Percentiles rank a stretch among this genome's conserved stretches.
These are phyloP conservation scores for Russula emetica DNA, from an alignment of 768 basidiomycete species.

Conservation along the genomic window DNA sequence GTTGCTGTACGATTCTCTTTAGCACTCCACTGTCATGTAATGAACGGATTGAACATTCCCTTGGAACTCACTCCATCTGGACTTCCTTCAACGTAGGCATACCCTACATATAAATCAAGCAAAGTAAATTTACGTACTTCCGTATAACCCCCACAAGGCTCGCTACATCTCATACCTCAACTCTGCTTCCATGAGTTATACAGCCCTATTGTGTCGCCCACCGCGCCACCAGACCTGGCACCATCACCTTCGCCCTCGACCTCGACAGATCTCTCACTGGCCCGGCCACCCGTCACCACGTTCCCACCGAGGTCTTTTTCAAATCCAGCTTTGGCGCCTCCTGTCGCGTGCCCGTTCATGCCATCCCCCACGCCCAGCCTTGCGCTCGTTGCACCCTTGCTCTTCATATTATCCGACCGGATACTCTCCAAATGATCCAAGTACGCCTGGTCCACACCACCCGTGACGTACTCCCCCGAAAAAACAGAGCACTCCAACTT, in stretches of 20 bases:
- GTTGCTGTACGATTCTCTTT: too few relatives aligned
- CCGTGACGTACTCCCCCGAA: conserved; percentile 94
- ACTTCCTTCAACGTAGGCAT: not conserved
- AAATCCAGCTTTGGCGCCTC: conserved; percentile 2
- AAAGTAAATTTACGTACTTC: not conserved
- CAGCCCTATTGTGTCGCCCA: conserved; percentile 72
- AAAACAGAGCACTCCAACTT: conserved; percentile 97
- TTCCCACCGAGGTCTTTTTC: conserved; percentile 30
- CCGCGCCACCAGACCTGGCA: conserved; percentile 35
- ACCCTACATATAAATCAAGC: not conserved
- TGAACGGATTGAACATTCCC: too few relatives aligned
- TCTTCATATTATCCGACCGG: conserved; percentile 78
- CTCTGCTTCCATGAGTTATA: conserved; percentile 62
- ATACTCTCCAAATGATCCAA: conserved; percentile 67
- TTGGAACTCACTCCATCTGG: too few relatives aligned
- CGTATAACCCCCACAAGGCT: not conserved
- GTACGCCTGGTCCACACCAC: conserved; percentile 83
- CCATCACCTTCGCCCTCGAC: conserved; percentile 19
- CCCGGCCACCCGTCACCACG: conserved; percentile 20
- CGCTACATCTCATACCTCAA: conserved; percentile 19
- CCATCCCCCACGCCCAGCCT: conserved; percentile 19
- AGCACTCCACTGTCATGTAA: too few relatives aligned
- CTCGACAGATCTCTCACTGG: conserved; percentile 23
- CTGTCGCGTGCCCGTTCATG: conserved; percentile 27
- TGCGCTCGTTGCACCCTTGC: conserved; percentile 37